Conservation (phyloP, 495 filamentous ascomycete genomes). For the Aspergillus mulundensis region DNA sequence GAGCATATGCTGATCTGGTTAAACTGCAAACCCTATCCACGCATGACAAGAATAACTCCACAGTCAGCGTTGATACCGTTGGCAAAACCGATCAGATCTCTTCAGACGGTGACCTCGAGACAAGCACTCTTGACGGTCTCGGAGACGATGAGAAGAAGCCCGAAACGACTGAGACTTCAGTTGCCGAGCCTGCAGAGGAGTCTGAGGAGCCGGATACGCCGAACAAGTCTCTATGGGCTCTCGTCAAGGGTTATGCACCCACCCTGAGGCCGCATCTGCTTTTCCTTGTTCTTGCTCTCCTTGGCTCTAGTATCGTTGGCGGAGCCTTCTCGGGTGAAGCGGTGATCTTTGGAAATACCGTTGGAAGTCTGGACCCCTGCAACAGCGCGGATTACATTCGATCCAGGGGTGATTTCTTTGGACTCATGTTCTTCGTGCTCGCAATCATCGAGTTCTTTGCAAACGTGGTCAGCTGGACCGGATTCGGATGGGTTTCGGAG, state of each 20-base stretch:
- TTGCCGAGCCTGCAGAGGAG: conserved; percentile 15
- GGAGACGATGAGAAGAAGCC: conserved; percentile 18
- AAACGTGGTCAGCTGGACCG: conserved; percentile 46
- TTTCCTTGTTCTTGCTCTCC: conserved; percentile 31
- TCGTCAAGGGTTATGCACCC: conserved; percentile 28
- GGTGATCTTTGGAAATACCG: conserved; percentile 51
- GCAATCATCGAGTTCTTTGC: conserved; percentile 51
- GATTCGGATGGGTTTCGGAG: conserved; percentile 50
- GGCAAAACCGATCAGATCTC: conserved; percentile 26
- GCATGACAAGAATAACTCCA: conserved; percentile 18
- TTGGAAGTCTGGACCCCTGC: conserved; percentile 45
- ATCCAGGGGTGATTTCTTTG: conserved; percentile 44
- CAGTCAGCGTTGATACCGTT: conserved; percentile 18
- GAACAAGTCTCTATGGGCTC: conserved; percentile 18
- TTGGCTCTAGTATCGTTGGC: conserved; percentile 42
- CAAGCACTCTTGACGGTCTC: conserved; percentile 11
- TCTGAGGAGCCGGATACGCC: conserved; percentile 31
- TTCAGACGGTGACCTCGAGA: conserved; percentile 4
- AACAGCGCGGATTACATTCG: conserved; percentile 31
- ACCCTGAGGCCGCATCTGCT: conserved; percentile 36
- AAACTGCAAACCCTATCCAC: conserved; percentile 38
- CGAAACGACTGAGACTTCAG: conserved; percentile 16
- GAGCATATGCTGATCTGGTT: conserved; percentile 44
- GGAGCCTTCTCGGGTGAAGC: conserved; percentile 48
- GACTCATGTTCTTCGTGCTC: conserved; percentile 54